Percentiles rank a stretch among this genome's conserved stretches.
phyloP scores from a whole-genome alignment of 495 filamentous ascomycete species.

The Aspergillus heteromorphus region DNA sequence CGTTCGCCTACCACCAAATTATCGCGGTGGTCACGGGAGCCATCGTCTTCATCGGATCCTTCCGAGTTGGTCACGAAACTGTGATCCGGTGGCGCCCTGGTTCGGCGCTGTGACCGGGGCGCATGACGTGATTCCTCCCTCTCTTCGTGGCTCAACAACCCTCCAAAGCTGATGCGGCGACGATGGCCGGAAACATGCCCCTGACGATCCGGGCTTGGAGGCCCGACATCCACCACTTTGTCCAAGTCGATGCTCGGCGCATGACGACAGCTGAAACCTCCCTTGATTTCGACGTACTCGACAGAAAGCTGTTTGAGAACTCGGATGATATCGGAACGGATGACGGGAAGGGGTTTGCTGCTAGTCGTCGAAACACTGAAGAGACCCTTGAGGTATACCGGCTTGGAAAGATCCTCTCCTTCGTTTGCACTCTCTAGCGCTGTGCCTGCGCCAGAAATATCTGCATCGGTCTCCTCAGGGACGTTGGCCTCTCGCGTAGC shows the following conservation, averaged over 20 bases:
- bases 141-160: constrained; percentile 59
- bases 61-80: constrained; percentile 75
- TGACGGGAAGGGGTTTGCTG: constrained; percentile 77
- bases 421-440: constrained; percentile 50
- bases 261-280: constrained; percentile 86
- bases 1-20: constrained; percentile 37
- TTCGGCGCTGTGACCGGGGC: constrained; percentile 29
- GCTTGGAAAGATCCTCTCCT: constrained; percentile 63
- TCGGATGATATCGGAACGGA: constrained; percentile 86
- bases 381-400: constrained; percentile 93
- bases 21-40: constrained; percentile 31
- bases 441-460: constrained; percentile 42
- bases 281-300: constrained; percentile 84
- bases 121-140: constrained; percentile 30
- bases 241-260: constrained; percentile 84
- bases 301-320: constrained; percentile 85
- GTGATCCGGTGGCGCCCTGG: constrained; percentile 52
- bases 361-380: constrained; percentile 98
- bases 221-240: constrained; percentile 54
- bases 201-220: constrained; percentile 49
- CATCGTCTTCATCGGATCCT: constrained; percentile 65
- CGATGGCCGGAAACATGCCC: constrained; percentile 55
- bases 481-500: constrained; percentile 64
- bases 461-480: constrained; percentile 71
- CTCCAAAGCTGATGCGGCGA: constrained; percentile 79